These are phyloP conservation scores for Ascochyta pisi DNA, from an alignment of 2,329 filamentous ascomycete genomes.

Conservation along the genomic window DNA sequence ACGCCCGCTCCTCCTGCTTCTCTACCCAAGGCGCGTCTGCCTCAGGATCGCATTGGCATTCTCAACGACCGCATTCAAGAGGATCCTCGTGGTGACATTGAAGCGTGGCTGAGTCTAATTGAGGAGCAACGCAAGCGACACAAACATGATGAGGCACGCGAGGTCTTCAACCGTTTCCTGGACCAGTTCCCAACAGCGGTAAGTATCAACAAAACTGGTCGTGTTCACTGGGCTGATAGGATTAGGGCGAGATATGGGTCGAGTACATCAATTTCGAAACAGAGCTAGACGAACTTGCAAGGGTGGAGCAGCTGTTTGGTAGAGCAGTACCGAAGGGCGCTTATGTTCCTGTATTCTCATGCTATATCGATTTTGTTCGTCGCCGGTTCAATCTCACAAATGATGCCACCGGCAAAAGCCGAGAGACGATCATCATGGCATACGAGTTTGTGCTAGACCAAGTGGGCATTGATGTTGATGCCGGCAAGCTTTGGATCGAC, in stretches of 20 bases:
- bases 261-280: conserved; percentile 90
- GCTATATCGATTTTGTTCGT: conserved; percentile 94
- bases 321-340: conserved; percentile 79
- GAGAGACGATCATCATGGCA: conserved; percentile 79
- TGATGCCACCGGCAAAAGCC: conserved; percentile 77
- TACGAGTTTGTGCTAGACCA: conserved; percentile 93
- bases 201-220: conserved; percentile 55
- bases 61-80: conserved; percentile 91
- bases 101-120: conserved; percentile 90
- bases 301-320: conserved; percentile 83
- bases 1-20: conserved; percentile 40
- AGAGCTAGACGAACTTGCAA: conserved; percentile 79
- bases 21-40: conserved; percentile 61
- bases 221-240: conserved; percentile 54
- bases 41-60: conserved; percentile 76
- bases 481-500: conserved; percentile 89
- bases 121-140: conserved; percentile 81
- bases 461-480: conserved; percentile 89
- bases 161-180: conserved; percentile 84
- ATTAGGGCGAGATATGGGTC: conserved; percentile 88
- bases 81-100: conserved; percentile 89
- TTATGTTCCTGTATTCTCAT: conserved; percentile 86
- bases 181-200: conserved; percentile 89
- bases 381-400: conserved; percentile 85
- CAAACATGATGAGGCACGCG: conserved; percentile 80